phyloP scores from a whole-genome alignment of 345 rosid species.

The Heritiera littoralis region DNA sequence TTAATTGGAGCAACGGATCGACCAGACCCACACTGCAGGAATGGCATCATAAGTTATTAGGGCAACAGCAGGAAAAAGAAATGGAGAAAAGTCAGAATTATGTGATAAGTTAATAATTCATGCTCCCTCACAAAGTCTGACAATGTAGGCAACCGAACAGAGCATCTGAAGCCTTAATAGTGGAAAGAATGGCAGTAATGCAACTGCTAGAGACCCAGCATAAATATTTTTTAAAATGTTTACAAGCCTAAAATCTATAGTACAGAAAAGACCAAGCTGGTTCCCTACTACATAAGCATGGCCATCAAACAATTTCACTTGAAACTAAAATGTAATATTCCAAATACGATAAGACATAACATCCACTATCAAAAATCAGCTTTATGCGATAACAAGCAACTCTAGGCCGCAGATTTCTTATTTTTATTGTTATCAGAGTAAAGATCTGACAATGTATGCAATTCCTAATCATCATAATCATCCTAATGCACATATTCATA shows the following conservation, averaged over 20 bases:
- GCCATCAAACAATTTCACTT: neutral
- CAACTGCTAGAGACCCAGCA: neutral
- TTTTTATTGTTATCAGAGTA: neutral
- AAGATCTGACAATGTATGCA: conserved; percentile 13
- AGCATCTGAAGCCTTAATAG: neutral
- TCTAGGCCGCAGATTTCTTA: neutral
- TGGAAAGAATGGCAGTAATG: neutral
- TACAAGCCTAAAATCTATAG: neutral
- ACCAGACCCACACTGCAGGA: conserved; percentile 87
- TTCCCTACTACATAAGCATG: neutral
- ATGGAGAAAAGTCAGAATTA: neutral
- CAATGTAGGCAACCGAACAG: neutral
- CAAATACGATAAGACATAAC: neutral
- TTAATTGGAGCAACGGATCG: conserved; percentile 94
- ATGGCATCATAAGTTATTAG: neutral
- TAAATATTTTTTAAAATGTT: neutral
- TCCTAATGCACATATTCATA: neutral
- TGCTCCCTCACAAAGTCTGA: neutral
- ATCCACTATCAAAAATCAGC: neutral
- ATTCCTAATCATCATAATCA: neutral
- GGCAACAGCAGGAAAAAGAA: neutral
- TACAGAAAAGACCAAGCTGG: neutral
- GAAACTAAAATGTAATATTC: neutral
- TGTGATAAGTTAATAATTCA: neutral
- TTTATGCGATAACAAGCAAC: neutral